Evolutionary conservation across 163 green algal genomes (phyloP).

Genomic region (Chlamydomonas reinhardtii): DNA sequence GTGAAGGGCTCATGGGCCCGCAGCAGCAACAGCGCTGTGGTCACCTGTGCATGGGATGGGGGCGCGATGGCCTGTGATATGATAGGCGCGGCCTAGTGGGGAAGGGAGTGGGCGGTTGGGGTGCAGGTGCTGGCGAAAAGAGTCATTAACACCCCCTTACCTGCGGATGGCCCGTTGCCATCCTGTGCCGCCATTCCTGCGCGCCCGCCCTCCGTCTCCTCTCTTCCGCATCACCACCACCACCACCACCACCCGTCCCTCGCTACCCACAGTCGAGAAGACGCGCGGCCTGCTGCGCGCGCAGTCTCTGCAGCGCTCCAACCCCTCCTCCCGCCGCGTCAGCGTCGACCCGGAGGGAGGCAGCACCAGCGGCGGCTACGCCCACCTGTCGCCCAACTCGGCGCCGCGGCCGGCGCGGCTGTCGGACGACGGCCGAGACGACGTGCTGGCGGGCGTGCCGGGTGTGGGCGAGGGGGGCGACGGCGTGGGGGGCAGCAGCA

Average conservation of each 20-base stretch:
- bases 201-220: too few species aligned
- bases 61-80: too few species aligned
- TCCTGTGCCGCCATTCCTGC: too few species aligned
- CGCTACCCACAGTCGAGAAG: not conserved
- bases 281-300: not conserved
- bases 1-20: too few species aligned
- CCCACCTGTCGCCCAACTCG: not conserved
- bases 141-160: too few species aligned
- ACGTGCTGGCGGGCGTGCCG: not conserved
- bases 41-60: too few species aligned
- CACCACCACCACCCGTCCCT: too few species aligned
- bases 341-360: not conserved
- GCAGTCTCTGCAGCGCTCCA: constrained; percentile 20
- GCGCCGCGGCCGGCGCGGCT: constrained; percentile 13
- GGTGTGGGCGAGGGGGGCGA: not conserved
- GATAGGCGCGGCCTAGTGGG: too few species aligned
- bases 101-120: too few species aligned
- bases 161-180: too few species aligned
- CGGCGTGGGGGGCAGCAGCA: not conserved
- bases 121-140: too few species aligned
- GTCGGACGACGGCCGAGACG: constrained; percentile 1
- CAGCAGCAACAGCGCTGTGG: too few species aligned
- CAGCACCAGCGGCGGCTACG: not conserved
- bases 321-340: not conserved
- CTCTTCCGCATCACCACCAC: not conserved